Evolutionary conservation across 208 protist genomes (phyloP).

Genomic region (Vickermania ingenoplastis): DNA sequence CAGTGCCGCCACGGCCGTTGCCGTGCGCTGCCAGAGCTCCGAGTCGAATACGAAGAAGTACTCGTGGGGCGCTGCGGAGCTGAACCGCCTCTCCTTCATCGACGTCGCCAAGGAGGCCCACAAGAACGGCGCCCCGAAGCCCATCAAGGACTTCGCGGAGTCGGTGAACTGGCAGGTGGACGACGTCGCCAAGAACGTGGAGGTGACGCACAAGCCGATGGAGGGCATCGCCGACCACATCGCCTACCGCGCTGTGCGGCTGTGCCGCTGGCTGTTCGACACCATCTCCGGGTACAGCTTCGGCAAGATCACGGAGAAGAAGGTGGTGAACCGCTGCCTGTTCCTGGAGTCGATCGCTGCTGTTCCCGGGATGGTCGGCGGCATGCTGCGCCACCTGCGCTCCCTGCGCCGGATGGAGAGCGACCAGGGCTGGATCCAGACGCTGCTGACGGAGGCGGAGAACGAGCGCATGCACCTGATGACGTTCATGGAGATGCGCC

Average conservation of each 20-base stretch:
- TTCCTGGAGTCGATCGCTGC: slow-evolving; percentile 74
- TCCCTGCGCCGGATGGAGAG: slow-evolving; percentile 51
- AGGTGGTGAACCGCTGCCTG: slow-evolving; percentile 33
- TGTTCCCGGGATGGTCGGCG: slow-evolving; percentile 70
- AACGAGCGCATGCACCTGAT: slow-evolving; percentile 93
- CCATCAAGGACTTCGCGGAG: slow-evolving; percentile 1
- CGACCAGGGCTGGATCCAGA: slow-evolving; percentile 90
- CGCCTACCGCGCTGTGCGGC: slow-evolving; percentile 10
- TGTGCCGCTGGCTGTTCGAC: slow-evolving; percentile 36
- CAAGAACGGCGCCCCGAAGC: slow-evolving; percentile 2
- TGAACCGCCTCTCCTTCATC: slow-evolving; percentile 17
- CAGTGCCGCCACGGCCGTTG: too few species aligned
- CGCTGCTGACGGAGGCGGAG: slow-evolving; percentile 87
- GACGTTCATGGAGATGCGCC: slow-evolving; percentile 47
- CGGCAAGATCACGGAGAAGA: slow-evolving; percentile 13
- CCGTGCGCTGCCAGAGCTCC: too few species aligned
- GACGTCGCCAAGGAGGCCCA: neutral
- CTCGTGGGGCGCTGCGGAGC: slow-evolving; percentile 9
- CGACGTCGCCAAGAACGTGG: slow-evolving; percentile 19
- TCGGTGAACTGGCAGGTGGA: slow-evolving; percentile 10
- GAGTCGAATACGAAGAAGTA: too few species aligned
- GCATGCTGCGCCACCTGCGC: slow-evolving; percentile 54
- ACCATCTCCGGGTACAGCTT: slow-evolving; percentile 31
- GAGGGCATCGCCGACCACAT: slow-evolving; percentile 15
- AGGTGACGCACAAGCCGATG: slow-evolving; percentile 22